phyloP scores from a whole-genome alignment of 208 protist species.

The Crithidia sp. region DNA sequence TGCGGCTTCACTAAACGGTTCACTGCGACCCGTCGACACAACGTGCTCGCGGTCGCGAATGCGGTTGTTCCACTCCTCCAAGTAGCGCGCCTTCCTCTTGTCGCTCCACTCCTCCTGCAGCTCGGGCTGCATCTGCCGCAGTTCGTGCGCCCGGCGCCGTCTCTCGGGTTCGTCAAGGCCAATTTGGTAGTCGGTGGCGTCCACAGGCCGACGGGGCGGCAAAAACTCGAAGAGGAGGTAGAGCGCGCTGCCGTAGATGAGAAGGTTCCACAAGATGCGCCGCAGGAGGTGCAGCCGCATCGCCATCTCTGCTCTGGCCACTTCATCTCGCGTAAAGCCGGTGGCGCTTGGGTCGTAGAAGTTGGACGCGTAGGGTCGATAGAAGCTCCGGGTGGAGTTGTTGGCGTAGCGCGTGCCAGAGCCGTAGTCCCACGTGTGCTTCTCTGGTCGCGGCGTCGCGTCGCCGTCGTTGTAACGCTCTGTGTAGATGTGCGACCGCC shows the following conservation, averaged over 20 bases:
- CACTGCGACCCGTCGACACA: neutral
- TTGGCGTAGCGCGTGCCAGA: conserved; percentile 27
- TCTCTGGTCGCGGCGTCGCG: neutral
- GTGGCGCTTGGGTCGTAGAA: conserved; percentile 34
- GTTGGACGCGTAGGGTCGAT: conserved; percentile 36
- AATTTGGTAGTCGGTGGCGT: conserved; percentile 2
- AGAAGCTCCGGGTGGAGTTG: conserved; percentile 47
- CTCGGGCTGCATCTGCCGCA: conserved; percentile 14
- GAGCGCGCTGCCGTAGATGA: conserved; percentile 38
- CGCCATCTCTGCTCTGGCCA: conserved; percentile 27
- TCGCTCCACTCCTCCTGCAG: conserved; percentile 24
- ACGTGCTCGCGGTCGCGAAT: conserved; percentile 11
- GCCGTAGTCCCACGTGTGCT: conserved; percentile 25
- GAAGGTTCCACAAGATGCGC: conserved; percentile 31
- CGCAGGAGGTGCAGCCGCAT: conserved; percentile 23
- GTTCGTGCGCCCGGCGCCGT: neutral
- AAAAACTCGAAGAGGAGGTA: conserved; percentile 38
- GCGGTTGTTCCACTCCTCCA: conserved; percentile 24
- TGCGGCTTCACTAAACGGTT: neutral
- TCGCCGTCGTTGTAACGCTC: conserved; percentile 20
- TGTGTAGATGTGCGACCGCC: conserved; percentile 19
- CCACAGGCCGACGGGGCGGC: neutral
- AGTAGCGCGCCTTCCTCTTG: conserved; percentile 20
- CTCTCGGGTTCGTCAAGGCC: conserved; percentile 19
- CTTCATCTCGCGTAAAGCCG: conserved; percentile 46